Evolutionary conservation across 225 moss, liverwort and hornwort genomes (phyloP), one percentile per base, ranked within the genome.

Genomic region (Pseudoscleropodium purum): DNA sequence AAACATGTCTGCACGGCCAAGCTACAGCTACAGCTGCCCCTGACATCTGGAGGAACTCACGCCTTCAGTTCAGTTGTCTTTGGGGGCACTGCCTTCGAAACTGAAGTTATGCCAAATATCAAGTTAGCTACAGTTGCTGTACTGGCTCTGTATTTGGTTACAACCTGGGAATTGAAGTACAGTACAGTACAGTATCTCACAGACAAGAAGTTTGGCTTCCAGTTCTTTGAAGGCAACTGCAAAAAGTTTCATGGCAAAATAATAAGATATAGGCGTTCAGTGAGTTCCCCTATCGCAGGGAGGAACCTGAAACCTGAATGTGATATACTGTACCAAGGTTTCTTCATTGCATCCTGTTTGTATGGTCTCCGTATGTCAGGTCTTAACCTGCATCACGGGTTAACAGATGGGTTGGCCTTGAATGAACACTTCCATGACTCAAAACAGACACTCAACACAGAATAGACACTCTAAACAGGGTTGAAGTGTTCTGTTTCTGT

Each of bases 381-480:
- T 60, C 4, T 10, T 11, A 24, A 60, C 60, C 1, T 60, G 60
- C 60, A n/a, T n/a, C n/a, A n/a, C n/a, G 19, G 11, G 11, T 25
- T 11, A 60, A 25, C 5, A 60, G 11, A 30, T 29, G 17, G 2
- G 1, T 29, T 74, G 74, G 13, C 13, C 5, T 2, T 8, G 0
- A 60, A 60, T 25, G 60, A 60, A 60, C 25, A 60, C 60, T 60
- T 60, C 60, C 60, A 60, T 60, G 60, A 25, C 25, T 60, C 60
- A 25, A 60, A 25, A 25, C 5, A 52, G 0, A 54, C 9, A 54
- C 15, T 15, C 3, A 3, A 36, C 3, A 51, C 5, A 19, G 0
- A 9, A 49, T 0, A 3, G 0, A 0, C 8, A 11, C 56, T 30
- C 0, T 74, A 0, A 4, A 29, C 0, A 47, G 0, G 30, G 6